phyloP scores from a whole-genome alignment of 2,329 filamentous ascomycete genomes.

The Phyllosticta citriasiana region DNA sequence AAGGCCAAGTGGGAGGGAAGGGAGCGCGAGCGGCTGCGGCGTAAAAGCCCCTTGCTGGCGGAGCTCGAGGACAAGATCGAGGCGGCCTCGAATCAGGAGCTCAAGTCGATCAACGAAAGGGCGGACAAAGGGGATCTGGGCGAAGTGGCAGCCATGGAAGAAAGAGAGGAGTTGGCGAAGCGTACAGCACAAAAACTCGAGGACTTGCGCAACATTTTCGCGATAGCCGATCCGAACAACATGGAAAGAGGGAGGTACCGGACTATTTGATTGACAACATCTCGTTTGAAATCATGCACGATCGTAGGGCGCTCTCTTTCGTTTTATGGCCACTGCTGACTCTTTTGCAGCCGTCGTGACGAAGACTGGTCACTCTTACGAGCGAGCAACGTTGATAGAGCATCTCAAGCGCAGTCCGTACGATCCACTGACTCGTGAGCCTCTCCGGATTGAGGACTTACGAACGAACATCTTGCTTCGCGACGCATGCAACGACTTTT shows the following conservation, averaged over 20 bases:
- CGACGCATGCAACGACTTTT: constrained; percentile 74
- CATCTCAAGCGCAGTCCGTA: constrained; percentile 65
- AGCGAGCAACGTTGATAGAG: constrained; percentile 74
- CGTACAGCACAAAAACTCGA: constrained; percentile 32
- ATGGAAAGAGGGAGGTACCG: constrained; percentile 48
- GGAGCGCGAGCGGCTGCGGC: constrained; percentile 52
- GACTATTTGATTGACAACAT: constrained; percentile 73
- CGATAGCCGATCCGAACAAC: constrained; percentile 35
- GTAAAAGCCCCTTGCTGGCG: constrained; percentile 48
- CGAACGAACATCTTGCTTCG: constrained; percentile 73
- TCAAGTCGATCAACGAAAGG: constrained; percentile 30
- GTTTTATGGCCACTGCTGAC: constrained; percentile 8
- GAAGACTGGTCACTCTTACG: constrained; percentile 82
- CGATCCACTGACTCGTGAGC: constrained; percentile 77
- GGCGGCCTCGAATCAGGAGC: constrained; percentile 22
- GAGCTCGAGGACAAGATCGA: constrained; percentile 43
- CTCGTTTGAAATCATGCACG: constrained; percentile 62
- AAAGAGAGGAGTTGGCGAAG: constrained; percentile 35
- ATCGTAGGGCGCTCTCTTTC: constrained; percentile 36
- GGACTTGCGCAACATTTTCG: constrained; percentile 37
- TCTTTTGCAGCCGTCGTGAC: constrained; percentile 44
- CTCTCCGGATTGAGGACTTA: constrained; percentile 58
- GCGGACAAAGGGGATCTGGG: constrained; percentile 29
- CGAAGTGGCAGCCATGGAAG: constrained; percentile 35
- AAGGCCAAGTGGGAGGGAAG: constrained; percentile 74